phyloP scores from a whole-genome alignment of 2,329 filamentous ascomycete species.

The Fusarium sp. region DNA sequence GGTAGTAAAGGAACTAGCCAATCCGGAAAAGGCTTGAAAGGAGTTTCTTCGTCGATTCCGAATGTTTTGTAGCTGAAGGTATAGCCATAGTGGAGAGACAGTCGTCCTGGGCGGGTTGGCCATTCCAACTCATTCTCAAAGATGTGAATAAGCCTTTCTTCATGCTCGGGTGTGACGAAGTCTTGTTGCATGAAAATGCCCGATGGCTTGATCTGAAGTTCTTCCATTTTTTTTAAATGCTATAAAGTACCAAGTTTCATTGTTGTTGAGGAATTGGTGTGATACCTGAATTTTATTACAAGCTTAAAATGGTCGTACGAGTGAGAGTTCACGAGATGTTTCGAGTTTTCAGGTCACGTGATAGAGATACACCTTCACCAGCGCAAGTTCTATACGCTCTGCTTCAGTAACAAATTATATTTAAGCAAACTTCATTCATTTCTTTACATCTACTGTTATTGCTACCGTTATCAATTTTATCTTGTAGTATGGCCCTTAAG shows the following conservation, averaged over 20 bases:
- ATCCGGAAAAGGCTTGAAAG: constrained; percentile 62
- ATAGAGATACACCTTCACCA: no score
- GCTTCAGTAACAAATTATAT: no score
- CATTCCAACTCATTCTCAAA: constrained; percentile 60
- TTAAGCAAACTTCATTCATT: no score
- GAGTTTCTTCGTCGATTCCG: constrained; percentile 61
- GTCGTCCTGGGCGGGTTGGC: constrained; percentile 58
- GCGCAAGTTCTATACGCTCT: no score
- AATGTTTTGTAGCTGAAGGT: constrained; percentile 71
- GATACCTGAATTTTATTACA: background rate
- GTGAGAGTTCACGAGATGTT: background rate
- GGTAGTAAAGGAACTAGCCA: constrained; percentile 64
- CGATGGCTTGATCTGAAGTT: constrained; percentile 45
- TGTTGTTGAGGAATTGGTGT: no score
- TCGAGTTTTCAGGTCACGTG: constrained; percentile 9
- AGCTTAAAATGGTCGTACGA: background rate
- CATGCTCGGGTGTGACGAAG: constrained; percentile 60
- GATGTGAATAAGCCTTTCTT: constrained; percentile 55
- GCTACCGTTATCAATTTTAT: no score
- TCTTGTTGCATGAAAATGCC: constrained; percentile 59
- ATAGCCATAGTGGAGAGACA: constrained; percentile 67
- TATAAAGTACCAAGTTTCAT: background rate
- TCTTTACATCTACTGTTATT: no score
- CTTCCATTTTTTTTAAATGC: constrained; percentile 44
- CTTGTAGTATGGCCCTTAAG: no score